Conservation (phyloP, 23 red algal genomes). For the Chondrus crispus region DNA sequence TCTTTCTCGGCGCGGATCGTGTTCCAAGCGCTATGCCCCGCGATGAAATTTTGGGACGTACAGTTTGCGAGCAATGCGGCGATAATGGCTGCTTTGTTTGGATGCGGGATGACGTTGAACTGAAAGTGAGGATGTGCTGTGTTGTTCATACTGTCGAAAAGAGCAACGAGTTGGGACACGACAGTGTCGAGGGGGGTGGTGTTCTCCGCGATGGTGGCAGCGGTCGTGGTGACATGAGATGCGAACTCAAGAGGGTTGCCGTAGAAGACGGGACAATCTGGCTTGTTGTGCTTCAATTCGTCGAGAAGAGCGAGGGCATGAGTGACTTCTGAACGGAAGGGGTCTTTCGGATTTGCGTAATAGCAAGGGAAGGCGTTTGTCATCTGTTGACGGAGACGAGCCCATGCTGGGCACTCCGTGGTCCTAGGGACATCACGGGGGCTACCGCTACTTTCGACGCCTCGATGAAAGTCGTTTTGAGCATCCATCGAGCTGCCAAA, state of each 20-base stretch:
- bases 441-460: too few relatives aligned
- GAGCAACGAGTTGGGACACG: neutral
- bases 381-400: neutral
- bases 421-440: too few relatives aligned
- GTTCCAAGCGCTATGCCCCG: constrained; percentile 48
- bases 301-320: constrained; percentile 17
- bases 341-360: neutral
- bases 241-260: neutral
- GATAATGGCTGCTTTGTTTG: constrained; percentile 49
- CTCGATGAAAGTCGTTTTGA: too few relatives aligned
- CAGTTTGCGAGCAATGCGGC: constrained; percentile 27
- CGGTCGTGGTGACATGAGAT: neutral
- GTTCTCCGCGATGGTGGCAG: neutral
- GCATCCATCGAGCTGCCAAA: too few relatives aligned
- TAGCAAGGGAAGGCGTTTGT: constrained; percentile 22
- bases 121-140: constrained; percentile 21
- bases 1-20: constrained; percentile 39
- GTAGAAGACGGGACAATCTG: neutral
- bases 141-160: constrained; percentile 46
- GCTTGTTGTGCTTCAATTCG: constrained; percentile 1
- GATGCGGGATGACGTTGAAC: constrained; percentile 40
- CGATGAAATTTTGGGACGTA: constrained; percentile 32
- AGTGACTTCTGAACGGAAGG: neutral
- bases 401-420: too few relatives aligned
- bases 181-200: constrained; percentile 1